A percentile compares a stretch with the other conserved stretches of the same genome.
These are phyloP conservation scores for Rhexocercosporidium sp. DNA, from an alignment of 2,329 filamentous ascomycete genomes.

Conservation along the genomic window DNA sequence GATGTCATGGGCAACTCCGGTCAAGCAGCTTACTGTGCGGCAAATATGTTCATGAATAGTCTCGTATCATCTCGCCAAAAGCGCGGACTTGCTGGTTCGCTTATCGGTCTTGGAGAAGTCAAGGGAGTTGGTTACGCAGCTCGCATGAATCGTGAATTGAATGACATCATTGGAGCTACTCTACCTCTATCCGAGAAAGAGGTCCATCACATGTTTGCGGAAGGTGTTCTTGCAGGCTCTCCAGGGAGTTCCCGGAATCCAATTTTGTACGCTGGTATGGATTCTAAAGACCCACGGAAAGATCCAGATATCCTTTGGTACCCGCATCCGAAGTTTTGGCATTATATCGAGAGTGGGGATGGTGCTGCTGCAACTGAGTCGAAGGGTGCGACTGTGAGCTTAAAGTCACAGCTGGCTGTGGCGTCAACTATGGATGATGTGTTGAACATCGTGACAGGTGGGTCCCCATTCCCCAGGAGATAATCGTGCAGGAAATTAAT, in stretches of 20 bases:
- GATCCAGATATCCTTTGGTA: slow-evolving; percentile 22
- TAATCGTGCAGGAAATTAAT: neutral
- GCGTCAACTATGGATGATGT: slow-evolving; percentile 14
- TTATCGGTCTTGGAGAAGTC: slow-evolving; percentile 47
- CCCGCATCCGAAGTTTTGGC: slow-evolving; percentile 20
- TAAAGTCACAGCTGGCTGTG: slow-evolving; percentile 9
- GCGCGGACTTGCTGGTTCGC: slow-evolving; percentile 46
- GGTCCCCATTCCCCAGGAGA: neutral
- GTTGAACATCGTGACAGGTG: slow-evolving; percentile 10
- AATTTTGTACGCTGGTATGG: slow-evolving; percentile 16
- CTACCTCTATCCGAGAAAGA: slow-evolving; percentile 43
- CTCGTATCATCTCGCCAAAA: slow-evolving; percentile 45
- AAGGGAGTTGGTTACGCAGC: slow-evolving; percentile 48
- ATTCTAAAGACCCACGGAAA: slow-evolving; percentile 5
- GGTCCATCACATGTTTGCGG: slow-evolving; percentile 49
- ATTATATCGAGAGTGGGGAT: slow-evolving; percentile 15
- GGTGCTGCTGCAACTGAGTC: neutral
- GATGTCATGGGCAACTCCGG: slow-evolving; percentile 41
- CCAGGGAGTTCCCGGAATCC: slow-evolving; percentile 30
- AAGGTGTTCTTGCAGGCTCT: slow-evolving; percentile 46
- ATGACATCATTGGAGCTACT: slow-evolving; percentile 12
- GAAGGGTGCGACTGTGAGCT: neutral
- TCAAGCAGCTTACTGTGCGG: slow-evolving; percentile 53
- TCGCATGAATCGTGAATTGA: slow-evolving; percentile 6
- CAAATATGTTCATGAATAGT: slow-evolving; percentile 49